phyloP scores from a whole-genome alignment of 345 rosid genomes.

The Murraya koenigii region DNA sequence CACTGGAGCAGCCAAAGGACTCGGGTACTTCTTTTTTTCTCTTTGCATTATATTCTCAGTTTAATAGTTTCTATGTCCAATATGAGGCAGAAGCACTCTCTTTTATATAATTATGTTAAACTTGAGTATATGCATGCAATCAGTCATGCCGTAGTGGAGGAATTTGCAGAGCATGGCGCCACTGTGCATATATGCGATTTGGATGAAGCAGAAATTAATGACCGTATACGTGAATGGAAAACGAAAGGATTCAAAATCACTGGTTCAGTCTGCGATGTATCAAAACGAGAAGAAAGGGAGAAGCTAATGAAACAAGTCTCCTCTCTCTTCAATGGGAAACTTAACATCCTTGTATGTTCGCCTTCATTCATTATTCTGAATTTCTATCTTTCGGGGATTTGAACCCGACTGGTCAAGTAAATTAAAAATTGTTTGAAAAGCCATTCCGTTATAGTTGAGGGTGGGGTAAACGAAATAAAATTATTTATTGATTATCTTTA shows the following conservation, averaged over 20 bases:
- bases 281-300: conserved; percentile 35
- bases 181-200: conserved; percentile 40
- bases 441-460: too few relatives aligned
- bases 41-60: background rate
- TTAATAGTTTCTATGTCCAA: too few relatives aligned
- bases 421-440: too few relatives aligned
- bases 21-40: conserved; percentile 34
- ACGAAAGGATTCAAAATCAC: conserved; percentile 38
- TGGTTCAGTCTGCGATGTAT: conserved; percentile 52
- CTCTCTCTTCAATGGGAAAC: conserved; percentile 37
- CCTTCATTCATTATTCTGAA: too few relatives aligned
- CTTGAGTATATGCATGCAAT: background rate
- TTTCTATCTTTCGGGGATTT: too few relatives aligned
- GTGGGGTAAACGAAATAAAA: too few relatives aligned
- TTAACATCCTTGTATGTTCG: conserved; percentile 38
- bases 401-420: too few relatives aligned
- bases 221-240: conserved; percentile 43
- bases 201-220: conserved; percentile 30
- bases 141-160: conserved; percentile 52
- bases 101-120: too few relatives aligned
- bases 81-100: too few relatives aligned
- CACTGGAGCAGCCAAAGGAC: conserved; percentile 66
- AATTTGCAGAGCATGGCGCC: conserved; percentile 50
- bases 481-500: too few relatives aligned
- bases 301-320: conserved; percentile 38